Evolutionary conservation across 1,284 basidiomycete species (phyloP).

Genomic region (Ganoderma resinaceum): DNA sequence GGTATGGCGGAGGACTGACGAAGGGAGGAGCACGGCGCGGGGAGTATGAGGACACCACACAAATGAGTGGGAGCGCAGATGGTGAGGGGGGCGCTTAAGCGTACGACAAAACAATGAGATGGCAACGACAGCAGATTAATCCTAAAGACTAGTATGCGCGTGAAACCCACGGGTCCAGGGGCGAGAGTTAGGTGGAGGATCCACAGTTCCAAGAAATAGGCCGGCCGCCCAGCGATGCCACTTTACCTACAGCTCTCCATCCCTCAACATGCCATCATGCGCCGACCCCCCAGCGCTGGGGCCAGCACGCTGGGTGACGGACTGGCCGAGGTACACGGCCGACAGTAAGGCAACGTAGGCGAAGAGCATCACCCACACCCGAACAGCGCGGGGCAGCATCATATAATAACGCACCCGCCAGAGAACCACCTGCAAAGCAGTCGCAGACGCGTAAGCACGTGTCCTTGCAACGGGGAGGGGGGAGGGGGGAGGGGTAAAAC

Average conservation of each 20-base stretch:
- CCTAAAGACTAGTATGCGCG: background rate
- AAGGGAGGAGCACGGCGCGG: background rate
- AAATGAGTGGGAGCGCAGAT: background rate
- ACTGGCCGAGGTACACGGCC: conserved; percentile 30
- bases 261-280: too few relatives aligned
- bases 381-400: conserved; percentile 25
- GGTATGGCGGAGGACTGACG: background rate
- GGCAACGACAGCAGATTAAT: background rate
- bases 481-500: conserved; percentile 8
- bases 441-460: conserved; percentile 41
- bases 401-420: conserved; percentile 49
- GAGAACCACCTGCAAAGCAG: conserved; percentile 54
- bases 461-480: conserved; percentile 32
- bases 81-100: too few relatives aligned
- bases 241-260: background rate
- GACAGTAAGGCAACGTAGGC: conserved; percentile 31
- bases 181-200: background rate
- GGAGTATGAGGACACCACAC: background rate
- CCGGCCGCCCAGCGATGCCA: background rate
- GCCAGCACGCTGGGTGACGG: conserved; percentile 6
- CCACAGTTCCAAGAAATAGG: background rate
- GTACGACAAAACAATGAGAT: too few relatives aligned
- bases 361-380: conserved; percentile 24
- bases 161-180: background rate
- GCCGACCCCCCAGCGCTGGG: too few relatives aligned